Percentiles rank a stretch among this genome's conserved stretches.
Conservation (phyloP, 1,139 yeast genomes). For the Blastobotrys apis region DNA sequence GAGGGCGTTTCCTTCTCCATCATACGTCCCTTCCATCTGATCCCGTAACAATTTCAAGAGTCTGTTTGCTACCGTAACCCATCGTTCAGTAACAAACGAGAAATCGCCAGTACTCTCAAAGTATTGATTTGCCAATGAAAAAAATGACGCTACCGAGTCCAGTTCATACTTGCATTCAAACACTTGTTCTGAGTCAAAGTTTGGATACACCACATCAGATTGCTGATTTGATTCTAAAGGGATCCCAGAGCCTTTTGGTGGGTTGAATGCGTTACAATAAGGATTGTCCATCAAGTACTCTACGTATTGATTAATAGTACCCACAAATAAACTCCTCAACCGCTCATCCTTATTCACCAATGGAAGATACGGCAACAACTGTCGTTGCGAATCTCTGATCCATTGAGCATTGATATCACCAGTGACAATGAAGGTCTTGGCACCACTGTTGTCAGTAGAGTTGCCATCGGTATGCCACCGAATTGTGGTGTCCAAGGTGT, state of each 20-base stretch:
- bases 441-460: conserved; percentile 29
- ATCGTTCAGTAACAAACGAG: conserved; percentile 49
- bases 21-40: conserved; percentile 62
- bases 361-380: conserved; percentile 69
- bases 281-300: conserved; percentile 58
- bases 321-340: conserved; percentile 54
- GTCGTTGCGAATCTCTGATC: conserved; percentile 82
- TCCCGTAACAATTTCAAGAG: conserved; percentile 52
- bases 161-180: conserved; percentile 90
- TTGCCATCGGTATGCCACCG: conserved; percentile 52
- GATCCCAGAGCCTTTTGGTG: conserved; percentile 49
- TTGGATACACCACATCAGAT: conserved; percentile 60
- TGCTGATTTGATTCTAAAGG: conserved; percentile 11
- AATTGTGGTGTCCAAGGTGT: conserved; percentile 83
- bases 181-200: conserved; percentile 64
- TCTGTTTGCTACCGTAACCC: conserved; percentile 59
- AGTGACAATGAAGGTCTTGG: conserved; percentile 69
- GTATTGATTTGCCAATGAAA: conserved; percentile 71
- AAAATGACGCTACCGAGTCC: conserved; percentile 79
- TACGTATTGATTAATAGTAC: conserved; percentile 81
- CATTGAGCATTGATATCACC: conserved; percentile 90
- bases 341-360: conserved; percentile 47
- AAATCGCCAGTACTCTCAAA: conserved; percentile 48
- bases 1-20: conserved; percentile 43
- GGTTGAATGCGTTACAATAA: conserved; percentile 88